These are phyloP conservation scores for Colletotrichum viniferum DNA, from an alignment of 2,329 filamentous ascomycete genomes.

Conservation along the genomic window DNA sequence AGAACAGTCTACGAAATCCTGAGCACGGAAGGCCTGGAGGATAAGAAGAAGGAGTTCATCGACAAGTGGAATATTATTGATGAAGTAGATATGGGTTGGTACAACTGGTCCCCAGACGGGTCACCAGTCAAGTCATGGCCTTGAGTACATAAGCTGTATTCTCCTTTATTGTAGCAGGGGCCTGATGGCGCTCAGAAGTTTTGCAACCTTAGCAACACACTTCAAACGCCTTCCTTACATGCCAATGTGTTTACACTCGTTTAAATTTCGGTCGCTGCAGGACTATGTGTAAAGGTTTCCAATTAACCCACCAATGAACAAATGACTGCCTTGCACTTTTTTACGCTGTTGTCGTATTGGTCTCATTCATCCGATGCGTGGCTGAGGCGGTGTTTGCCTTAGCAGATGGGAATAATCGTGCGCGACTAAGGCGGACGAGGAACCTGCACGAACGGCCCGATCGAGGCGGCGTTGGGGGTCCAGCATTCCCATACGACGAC, in stretches of 20 bases:
- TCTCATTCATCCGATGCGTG: neutral
- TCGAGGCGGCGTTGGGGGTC: neutral
- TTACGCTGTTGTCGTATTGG: neutral
- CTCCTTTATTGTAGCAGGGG: neutral
- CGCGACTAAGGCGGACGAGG: neutral
- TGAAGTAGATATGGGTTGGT: slow-evolving; percentile 29
- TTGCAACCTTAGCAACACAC: neutral
- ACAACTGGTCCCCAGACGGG: slow-evolving; percentile 22
- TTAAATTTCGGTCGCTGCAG: neutral
- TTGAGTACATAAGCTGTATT: neutral
- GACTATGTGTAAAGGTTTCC: neutral
- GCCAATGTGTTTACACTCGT: neutral
- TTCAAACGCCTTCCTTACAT: neutral
- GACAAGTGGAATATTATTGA: slow-evolving; percentile 23
- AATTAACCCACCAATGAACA: neutral
- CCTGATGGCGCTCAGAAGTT: neutral
- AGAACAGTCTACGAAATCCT: slow-evolving; percentile 25
- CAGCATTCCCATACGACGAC: neutral
- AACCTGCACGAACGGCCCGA: neutral
- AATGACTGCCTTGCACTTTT: neutral
- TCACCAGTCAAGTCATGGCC: neutral
- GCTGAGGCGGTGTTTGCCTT: neutral
- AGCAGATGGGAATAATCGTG: neutral
- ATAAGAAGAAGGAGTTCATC: slow-evolving; percentile 23
- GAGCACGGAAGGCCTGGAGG: slow-evolving; percentile 21